A percentile compares a stretch with the other conserved stretches of the same genome.
phyloP scores from a whole-genome alignment of 176 grass and related monocot species.

The Juncus inflexus region DNA sequence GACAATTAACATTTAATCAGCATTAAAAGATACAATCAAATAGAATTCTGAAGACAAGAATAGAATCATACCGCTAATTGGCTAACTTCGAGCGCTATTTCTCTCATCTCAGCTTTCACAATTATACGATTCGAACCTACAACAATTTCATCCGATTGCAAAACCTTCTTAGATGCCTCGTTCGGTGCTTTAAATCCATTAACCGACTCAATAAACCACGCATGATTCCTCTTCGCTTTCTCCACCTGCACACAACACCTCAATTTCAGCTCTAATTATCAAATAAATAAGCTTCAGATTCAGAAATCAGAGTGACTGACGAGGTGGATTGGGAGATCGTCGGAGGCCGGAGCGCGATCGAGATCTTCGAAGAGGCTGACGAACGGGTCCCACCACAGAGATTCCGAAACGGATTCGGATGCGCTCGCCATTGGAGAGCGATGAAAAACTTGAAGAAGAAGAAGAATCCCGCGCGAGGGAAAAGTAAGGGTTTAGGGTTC shows the following conservation, averaged over 20 bases:
- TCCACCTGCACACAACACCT: conserved; percentile 35
- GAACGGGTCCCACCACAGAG: conserved; percentile 93
- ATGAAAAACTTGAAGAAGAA: too few species aligned
- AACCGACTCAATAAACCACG: conserved; percentile 59
- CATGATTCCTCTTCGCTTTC: conserved; percentile 55
- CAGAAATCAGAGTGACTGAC: conserved; percentile 23
- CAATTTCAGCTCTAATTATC: too few species aligned
- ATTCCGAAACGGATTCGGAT: conserved; percentile 37
- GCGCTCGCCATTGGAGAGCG: conserved; percentile 52
- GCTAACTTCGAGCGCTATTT: conserved; percentile 52
- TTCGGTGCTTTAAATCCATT: conserved; percentile 56
- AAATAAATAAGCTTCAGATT: neutral
- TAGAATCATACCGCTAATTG: conserved; percentile 56
- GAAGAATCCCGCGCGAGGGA: conserved; percentile 24
- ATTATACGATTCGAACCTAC: conserved; percentile 43
- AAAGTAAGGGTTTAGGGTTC: neutral
- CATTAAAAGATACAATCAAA: neutral
- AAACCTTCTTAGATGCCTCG: conserved; percentile 44
- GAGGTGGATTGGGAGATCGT: conserved; percentile 44
- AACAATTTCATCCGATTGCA: conserved; percentile 43
- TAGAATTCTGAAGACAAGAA: conserved; percentile 6
- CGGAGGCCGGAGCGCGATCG: conserved; percentile 45
- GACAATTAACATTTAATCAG: neutral
- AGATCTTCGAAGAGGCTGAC: conserved; percentile 68
- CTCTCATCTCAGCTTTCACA: conserved; percentile 56